Evolutionary conservation across 345 rosid genomes (phyloP), one percentile per base, ranked within the genome.

Genomic region (Gossypium ekmanianum): DNA sequence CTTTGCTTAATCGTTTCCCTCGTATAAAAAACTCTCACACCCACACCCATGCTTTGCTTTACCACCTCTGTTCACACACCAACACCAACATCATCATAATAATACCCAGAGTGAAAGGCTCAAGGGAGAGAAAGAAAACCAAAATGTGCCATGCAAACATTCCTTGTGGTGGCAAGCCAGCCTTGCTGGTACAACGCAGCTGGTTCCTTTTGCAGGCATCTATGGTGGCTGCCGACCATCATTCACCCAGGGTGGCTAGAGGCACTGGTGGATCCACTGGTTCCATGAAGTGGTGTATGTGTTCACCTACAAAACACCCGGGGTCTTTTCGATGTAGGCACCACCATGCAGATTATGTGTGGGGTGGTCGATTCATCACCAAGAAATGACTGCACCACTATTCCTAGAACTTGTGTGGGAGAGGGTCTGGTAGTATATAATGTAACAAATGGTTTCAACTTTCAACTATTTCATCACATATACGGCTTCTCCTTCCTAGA

Each of bases 241-340:
- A 17, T 29, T 66, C 64, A 50, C 72, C 63, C 72, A 65, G 50
- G 45, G 80, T 44, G 57, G 76, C 9, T 3, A 75, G 77, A 39
- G 74, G 63, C 52, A 85, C 58, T 18, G 70, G 51, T 11, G 80
- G 77, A 5, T 22, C 62, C 6, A 85, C 68, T 7, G 64, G 83
- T 54, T 68, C 77, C 39, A 78, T 47, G 65, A 68, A 81, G 86
- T 48, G 26, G 78, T 94, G 96, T 41, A 56, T 87, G 5, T 94
- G 96, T 79, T 92, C 96, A 11, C 94, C 96, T 6, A 87, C 96
- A 3, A 82, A 29, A 76, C 98, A 94, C 64, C 91, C 93, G 0
- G 89, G 98, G 29, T 91, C 98, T 4, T 94, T 94, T 79, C 78
- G 90, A 81, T 92, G 96, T 82, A 84, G 96, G 87, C 79, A 79